Base-by-base conservation (phyloP, 768 basidiomycete species). In the Termitomyces titanicus region DNA sequence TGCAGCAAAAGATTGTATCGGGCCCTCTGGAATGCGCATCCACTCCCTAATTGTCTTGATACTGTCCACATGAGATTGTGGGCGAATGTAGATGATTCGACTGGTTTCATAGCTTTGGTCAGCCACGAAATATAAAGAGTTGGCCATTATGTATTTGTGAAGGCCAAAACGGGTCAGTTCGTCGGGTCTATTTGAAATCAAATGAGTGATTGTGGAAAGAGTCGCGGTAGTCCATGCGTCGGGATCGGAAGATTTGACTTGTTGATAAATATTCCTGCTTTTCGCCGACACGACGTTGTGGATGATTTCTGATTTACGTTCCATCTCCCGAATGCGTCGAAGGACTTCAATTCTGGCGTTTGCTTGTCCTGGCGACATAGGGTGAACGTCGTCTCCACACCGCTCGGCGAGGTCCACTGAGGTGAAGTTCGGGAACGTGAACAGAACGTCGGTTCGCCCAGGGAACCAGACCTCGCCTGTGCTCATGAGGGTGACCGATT, bases 281-380 rank as follows among this genome's bases (percentile, higher is more conserved):
- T 64, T 54, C 17, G 68, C 60, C 42, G 57, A 55, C 11, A 74
- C 61, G 17, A 64, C 56, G 38, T 69, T 67, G 54, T 62, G 63
- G 24, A 74, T 72, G 35, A 62, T 66, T 44, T 87, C 82, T 6
- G 85, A 66, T 1, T 69, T 68, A 37, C 73, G 74, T 52, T 81
- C 76, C 22, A 90, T 64, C 5, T 74, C 68, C 18, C 85, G 80
- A 20, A 93, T 62, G n/a, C 71, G 74, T 61, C 77, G 81, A 24
- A 91, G 75, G 18, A 87, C 78, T 51, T 82, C 76, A 3, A 90
- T 76, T 2, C 93, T 79, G 3, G 92, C 90, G 25, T 73, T 70
- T 46, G 79, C 67, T 55, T 87, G 70, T 5, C 61, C 59, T 15
- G 63, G 62, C 27, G 66, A 72, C 8, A 47, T 40, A 0, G 79